phyloP scores from a whole-genome alignment of 352 stramenopile genomes.

The Globisporangium nunn region DNA sequence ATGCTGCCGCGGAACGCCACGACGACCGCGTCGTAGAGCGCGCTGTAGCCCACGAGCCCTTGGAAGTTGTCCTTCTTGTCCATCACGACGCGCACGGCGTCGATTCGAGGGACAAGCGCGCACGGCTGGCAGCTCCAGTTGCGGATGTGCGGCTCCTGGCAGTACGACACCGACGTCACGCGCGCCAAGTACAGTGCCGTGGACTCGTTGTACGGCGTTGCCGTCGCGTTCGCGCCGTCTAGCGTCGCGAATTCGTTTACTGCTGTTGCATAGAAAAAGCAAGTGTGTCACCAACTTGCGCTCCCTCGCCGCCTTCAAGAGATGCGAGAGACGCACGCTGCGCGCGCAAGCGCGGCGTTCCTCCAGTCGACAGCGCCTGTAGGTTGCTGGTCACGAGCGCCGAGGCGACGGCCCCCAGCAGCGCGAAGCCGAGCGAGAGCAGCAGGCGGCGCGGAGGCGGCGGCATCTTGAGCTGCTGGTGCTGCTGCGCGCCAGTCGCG shows the following conservation, averaged over 20 bases:
- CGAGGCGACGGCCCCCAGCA: neutral
- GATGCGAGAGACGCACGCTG: neutral
- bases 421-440: neutral
- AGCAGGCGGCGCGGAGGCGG: neutral
- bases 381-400: neutral
- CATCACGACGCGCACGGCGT: conserved; percentile 47
- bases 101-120: conserved; percentile 38
- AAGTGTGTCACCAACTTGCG: too few relatives aligned
- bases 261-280: too few relatives aligned
- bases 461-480: neutral
- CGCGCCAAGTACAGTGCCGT: conserved; percentile 66
- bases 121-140: conserved; percentile 78
- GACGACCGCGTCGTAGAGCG: conserved; percentile 39
- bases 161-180: conserved; percentile 78
- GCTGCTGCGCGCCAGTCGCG: too few relatives aligned
- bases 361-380: too few relatives aligned
- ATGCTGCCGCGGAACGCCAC: conserved; percentile 82
- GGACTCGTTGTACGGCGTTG: conserved; percentile 48
- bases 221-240: neutral
- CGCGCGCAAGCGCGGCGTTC: neutral
- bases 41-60: conserved; percentile 66
- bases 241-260: neutral
- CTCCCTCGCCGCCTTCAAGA: too few relatives aligned
- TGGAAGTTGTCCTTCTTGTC: conserved; percentile 75
- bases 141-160: conserved; percentile 46